These are phyloP conservation scores for Hypoxylon perforatum DNA, from an alignment of 495 filamentous ascomycete species.

Conservation along the genomic window DNA sequence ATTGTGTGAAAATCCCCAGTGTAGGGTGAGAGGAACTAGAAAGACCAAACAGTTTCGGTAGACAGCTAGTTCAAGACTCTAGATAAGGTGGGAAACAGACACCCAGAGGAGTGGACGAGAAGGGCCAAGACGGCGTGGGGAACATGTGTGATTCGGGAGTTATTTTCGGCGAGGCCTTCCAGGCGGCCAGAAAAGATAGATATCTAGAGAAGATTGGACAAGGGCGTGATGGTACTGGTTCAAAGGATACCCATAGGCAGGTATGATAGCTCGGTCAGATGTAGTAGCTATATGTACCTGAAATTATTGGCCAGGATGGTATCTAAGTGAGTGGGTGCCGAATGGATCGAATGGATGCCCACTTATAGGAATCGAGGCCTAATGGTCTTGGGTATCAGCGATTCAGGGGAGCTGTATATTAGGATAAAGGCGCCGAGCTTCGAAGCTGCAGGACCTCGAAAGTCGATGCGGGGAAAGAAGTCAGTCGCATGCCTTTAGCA, in stretches of 20 bases:
- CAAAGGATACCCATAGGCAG: not conserved
- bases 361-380: conserved; percentile 4
- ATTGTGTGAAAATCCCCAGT: not conserved
- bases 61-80: not conserved
- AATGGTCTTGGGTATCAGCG: conserved; percentile 2
- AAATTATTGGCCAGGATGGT: not conserved
- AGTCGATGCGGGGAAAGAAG: conserved; percentile 18
- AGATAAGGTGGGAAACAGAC: not conserved
- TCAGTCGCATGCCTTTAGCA: conserved; percentile 23
- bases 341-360: too few relatives aligned
- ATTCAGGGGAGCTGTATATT: not conserved
- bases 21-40: not conserved
- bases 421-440: not conserved
- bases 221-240: too few relatives aligned
- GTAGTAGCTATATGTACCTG: conserved; percentile 1
- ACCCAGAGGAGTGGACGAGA: too few relatives aligned
- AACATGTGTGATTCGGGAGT: too few relatives aligned
- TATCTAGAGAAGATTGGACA: too few relatives aligned
- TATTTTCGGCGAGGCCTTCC: too few relatives aligned
- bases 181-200: too few relatives aligned
- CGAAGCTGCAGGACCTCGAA: conserved; percentile 15
- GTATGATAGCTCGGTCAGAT: not conserved
- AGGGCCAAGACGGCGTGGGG: too few relatives aligned
- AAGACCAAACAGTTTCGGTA: not conserved
- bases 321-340: not conserved